phyloP scores from a whole-genome alignment of 495 filamentous ascomycete genomes.

The Penicillium parvum region DNA sequence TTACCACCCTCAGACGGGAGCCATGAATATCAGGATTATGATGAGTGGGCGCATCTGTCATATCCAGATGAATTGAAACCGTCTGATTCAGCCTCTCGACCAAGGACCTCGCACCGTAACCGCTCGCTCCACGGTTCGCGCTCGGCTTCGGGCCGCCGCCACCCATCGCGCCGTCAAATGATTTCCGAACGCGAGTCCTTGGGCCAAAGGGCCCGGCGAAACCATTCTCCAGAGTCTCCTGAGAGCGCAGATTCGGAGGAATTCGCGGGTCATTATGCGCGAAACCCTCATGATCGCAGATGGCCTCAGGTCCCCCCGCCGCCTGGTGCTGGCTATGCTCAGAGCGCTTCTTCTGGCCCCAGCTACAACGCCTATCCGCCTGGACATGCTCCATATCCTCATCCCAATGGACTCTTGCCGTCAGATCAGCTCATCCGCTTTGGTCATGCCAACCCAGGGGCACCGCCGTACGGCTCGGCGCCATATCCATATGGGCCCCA shows the following conservation, averaged over 20 bases:
- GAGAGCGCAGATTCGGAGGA: slow-evolving; percentile 54
- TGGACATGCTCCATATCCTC: slow-evolving; percentile 22
- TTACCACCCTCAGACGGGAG: slow-evolving; percentile 46
- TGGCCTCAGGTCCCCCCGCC: slow-evolving; percentile 34
- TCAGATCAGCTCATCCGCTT: slow-evolving; percentile 41
- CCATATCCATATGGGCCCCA: slow-evolving; percentile 36
- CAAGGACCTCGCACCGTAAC: slow-evolving; percentile 48
- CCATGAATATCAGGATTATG: slow-evolving; percentile 49
- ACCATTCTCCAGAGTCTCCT: slow-evolving; percentile 47
- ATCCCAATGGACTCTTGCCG: slow-evolving; percentile 29
- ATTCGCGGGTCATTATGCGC: slow-evolving; percentile 34
- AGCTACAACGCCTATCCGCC: slow-evolving; percentile 29
- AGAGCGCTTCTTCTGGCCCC: slow-evolving; percentile 43
- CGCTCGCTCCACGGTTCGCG: slow-evolving; percentile 38
- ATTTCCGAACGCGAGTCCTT: slow-evolving; percentile 34
- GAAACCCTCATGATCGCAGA: slow-evolving; percentile 32
- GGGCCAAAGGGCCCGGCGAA: slow-evolving; percentile 41
- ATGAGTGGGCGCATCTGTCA: slow-evolving; percentile 48
- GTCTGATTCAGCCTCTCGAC: slow-evolving; percentile 76
- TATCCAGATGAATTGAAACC: slow-evolving; percentile 68
- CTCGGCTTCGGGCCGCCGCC: slow-evolving; percentile 40
- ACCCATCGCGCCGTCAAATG: slow-evolving; percentile 39
- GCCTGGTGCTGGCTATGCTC: slow-evolving; percentile 42
- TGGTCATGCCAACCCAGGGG: slow-evolving; percentile 33
- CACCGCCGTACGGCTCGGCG: slow-evolving; percentile 26